Evolutionary conservation across 352 stramenopile genomes (phyloP), one percentile per base, ranked within the genome.

Genomic region (Plasmopara muralis): DNA sequence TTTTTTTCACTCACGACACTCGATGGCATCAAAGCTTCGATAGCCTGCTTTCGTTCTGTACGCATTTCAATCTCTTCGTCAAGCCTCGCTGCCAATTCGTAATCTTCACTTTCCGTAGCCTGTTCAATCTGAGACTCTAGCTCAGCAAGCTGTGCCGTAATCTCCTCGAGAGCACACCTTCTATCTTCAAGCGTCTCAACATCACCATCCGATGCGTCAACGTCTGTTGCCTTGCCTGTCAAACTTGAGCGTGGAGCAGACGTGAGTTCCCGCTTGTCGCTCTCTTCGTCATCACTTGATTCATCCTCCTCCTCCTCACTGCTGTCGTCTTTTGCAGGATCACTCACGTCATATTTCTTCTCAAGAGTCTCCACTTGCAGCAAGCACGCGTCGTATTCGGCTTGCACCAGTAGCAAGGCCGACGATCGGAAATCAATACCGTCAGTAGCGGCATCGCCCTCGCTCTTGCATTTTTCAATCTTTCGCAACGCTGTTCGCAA

Each of bases 51-150:
- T 5, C 69, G 74, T 14, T 70, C 51, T 54, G 85, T 84, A 34
- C 87, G 62, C 0, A 33, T 42, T 49, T 90, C 76, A 10, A 93
- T 67, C 50, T 85, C 78, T 28, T 89, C 77, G 44, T 93, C 83
- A 42, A 93, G 54, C 30, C 65, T 83, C 10, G 79, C 83, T 35
- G 83, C 83, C 39, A 85, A 55, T 40, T 93, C 83, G 49, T 93
- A 90, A 2, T 93, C 70, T 54, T 93, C 83, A 28, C 85, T 83
- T 43, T 88, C 80, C 0, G 83, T 93, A 2, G 83, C 83, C 25
- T 74, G 61, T 38, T 93, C 77, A 33, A 93, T 90, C 56, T 80
- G 59, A 8, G 35, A 45, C 46, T 93, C 83, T 1, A 93, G 62
- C 34, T 85, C 64, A 5, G 60, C 61, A 13, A 93, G 59, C 49